Conservation (phyloP, 257 asterid genomes). For the Solanum bulbocastanum region DNA sequence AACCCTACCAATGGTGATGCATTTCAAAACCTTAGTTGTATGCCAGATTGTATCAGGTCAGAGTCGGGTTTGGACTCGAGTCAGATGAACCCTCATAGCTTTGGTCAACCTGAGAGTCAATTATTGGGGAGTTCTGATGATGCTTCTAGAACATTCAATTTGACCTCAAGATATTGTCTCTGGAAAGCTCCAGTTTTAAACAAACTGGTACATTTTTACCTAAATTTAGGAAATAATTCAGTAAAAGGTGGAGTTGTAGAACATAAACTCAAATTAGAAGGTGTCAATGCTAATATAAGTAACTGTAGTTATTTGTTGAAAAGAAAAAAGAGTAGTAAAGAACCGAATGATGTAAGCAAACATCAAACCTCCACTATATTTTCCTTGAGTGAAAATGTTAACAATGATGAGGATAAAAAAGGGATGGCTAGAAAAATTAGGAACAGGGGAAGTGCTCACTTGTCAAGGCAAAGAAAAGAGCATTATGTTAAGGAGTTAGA, state of each 20-base stretch:
- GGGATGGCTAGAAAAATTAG: slow-evolving; percentile 72
- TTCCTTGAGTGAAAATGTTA: too few relatives aligned
- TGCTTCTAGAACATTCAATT: background rate
- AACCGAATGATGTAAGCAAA: too few relatives aligned
- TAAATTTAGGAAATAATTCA: slow-evolving; percentile 26
- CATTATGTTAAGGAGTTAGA: slow-evolving; percentile 88
- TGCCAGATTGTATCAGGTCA: background rate
- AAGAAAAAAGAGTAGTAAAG: too few relatives aligned
- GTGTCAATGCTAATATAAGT: too few relatives aligned
- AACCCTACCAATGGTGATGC: background rate
- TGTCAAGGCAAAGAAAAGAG: slow-evolving; percentile 79
- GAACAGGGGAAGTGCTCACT: slow-evolving; percentile 88
- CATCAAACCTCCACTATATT: too few relatives aligned
- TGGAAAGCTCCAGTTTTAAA: slow-evolving; percentile 23
- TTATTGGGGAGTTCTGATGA: background rate
- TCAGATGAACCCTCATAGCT: slow-evolving; percentile 5
- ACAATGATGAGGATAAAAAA: background rate
- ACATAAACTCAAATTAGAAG: slow-evolving; percentile 5
- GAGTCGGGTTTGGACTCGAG: background rate
- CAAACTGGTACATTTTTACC: slow-evolving; percentile 45
- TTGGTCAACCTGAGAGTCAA: background rate
- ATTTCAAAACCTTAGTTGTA: background rate
- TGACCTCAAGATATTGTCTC: background rate
- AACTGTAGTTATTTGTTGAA: too few relatives aligned
- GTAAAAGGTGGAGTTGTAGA: slow-evolving; percentile 38